Evolutionary conservation across 2,329 filamentous ascomycete genomes (phyloP).

Genomic region (Verticillium isaacii): DNA sequence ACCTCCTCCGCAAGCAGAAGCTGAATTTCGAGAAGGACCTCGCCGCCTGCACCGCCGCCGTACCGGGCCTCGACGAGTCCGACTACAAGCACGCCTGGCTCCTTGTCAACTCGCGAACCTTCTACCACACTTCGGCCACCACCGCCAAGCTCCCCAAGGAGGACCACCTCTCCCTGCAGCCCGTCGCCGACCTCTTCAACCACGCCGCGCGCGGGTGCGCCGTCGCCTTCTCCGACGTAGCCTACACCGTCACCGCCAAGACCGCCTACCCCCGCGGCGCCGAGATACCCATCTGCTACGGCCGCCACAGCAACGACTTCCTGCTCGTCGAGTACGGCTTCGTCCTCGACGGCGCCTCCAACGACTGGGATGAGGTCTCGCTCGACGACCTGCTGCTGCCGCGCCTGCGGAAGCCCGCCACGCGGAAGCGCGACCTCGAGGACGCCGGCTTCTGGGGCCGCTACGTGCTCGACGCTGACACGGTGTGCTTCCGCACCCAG

Average conservation of each 20-base stretch:
- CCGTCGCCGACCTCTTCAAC: slow-evolving; percentile 70
- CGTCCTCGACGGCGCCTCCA: slow-evolving; percentile 35
- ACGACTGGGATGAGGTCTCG: slow-evolving; percentile 46
- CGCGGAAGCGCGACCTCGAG: slow-evolving; percentile 33
- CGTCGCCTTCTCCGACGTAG: slow-evolving; percentile 42
- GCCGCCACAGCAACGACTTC: slow-evolving; percentile 67
- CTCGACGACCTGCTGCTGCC: slow-evolving; percentile 43
- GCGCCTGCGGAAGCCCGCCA: slow-evolving; percentile 19
- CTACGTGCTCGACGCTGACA: slow-evolving; percentile 45
- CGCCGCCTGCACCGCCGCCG: slow-evolving; percentile 23
- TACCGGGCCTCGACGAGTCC: slow-evolving; percentile 26
- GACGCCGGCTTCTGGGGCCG: slow-evolving; percentile 43
- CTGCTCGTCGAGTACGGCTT: slow-evolving; percentile 65
- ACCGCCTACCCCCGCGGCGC: slow-evolving; percentile 48
- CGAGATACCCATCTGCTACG: slow-evolving; percentile 67
- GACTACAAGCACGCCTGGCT: slow-evolving; percentile 54
- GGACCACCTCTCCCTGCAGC: slow-evolving; percentile 65
- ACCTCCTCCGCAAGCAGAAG: slow-evolving; percentile 49
- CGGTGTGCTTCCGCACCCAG: slow-evolving; percentile 51
- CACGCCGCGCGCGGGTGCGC: slow-evolving; percentile 45
- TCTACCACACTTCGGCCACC: slow-evolving; percentile 48
- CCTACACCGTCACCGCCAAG: slow-evolving; percentile 51
- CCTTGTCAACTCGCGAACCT: slow-evolving; percentile 58
- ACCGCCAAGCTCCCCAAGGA: slow-evolving; percentile 37
- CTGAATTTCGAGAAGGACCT: slow-evolving; percentile 36